phyloP scores from a whole-genome alignment of 805 yeast species.

The Helenozyma rhizophorensis region DNA sequence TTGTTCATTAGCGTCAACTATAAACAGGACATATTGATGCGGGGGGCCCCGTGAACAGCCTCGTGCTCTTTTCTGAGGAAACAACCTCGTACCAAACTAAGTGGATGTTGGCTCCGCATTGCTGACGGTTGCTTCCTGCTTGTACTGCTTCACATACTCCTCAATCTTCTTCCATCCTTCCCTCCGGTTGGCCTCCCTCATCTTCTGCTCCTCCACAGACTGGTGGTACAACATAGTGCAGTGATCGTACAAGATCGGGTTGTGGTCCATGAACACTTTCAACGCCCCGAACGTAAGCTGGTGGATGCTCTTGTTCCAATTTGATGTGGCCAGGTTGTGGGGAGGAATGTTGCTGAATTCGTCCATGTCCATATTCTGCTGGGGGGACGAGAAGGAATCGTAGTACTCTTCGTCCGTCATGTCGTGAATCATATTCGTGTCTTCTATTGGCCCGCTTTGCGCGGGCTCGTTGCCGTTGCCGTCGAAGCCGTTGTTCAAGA shows the following conservation, averaged over 20 bases:
- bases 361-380: conserved; percentile 28
- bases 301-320: conserved; percentile 94
- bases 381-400: conserved; percentile 36
- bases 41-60: too few relatives aligned
- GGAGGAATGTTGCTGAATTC: conserved; percentile 34
- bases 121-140: conserved; percentile 6
- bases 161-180: conserved; percentile 72
- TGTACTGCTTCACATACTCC: conserved; percentile 42
- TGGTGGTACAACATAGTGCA: conserved; percentile 86
- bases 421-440: conserved; percentile 22
- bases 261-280: conserved; percentile 87
- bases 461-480: conserved; percentile 4
- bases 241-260: conserved; percentile 85
- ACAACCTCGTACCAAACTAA: too few relatives aligned
- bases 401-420: conserved; percentile 43
- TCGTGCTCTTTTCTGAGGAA: too few relatives aligned
- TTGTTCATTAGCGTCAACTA: too few relatives aligned
- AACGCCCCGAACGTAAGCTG: conserved; percentile 87
- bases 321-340: conserved; percentile 48
- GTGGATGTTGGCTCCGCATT: too few relatives aligned
- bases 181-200: conserved; percentile 55
- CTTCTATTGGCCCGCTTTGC: conserved; percentile 11
- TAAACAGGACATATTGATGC: too few relatives aligned
- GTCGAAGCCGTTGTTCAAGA: conserved; percentile 16
- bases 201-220: conserved; percentile 67